These are phyloP conservation scores for Eimeria sp. DNA, from an alignment of 169 alveolate genomes.

Conservation along the genomic window DNA sequence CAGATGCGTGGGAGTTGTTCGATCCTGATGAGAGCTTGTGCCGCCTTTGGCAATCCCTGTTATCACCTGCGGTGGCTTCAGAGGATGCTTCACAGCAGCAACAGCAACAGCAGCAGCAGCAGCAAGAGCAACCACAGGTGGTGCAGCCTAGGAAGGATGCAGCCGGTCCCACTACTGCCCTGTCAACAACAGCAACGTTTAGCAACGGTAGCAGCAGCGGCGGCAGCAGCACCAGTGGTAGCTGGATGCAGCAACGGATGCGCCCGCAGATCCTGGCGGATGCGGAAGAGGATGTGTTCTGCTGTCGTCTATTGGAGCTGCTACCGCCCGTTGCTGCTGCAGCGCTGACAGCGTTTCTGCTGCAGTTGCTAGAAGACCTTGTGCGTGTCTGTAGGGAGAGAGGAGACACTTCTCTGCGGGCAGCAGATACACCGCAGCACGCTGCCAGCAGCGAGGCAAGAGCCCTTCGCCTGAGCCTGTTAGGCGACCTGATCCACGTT, in stretches of 20 bases:
- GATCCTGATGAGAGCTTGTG: background rate
- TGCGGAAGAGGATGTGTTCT: slow-evolving; percentile 48
- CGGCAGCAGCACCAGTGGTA: background rate
- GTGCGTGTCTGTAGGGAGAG: slow-evolving; percentile 18
- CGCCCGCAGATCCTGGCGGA: background rate
- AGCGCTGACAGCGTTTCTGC: slow-evolving; percentile 3
- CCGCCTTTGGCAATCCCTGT: slow-evolving; percentile 18
- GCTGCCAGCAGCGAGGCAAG: slow-evolving; percentile 73
- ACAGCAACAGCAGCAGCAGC: slow-evolving; percentile 37
- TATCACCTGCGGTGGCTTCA: slow-evolving; percentile 24
- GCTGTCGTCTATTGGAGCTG: slow-evolving; percentile 6
- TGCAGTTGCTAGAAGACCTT: background rate
- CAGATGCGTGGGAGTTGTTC: slow-evolving; percentile 9
- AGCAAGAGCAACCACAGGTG: background rate
- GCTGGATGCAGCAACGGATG: slow-evolving; percentile 15
- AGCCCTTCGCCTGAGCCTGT: slow-evolving; percentile 70
- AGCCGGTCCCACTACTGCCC: background rate
- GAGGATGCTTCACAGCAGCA: background rate
- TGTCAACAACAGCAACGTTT: background rate
- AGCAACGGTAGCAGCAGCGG: slow-evolving; percentile 1
- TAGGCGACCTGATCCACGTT: slow-evolving; percentile 52
- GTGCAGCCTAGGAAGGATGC: background rate
- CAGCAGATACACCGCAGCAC: slow-evolving; percentile 81
- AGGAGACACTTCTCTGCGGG: slow-evolving; percentile 37
- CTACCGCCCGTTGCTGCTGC: slow-evolving; percentile 23